Evolutionary conservation across 2,329 filamentous ascomycete genomes (phyloP), one percentile per base, ranked within the genome.

Genomic region (Epichloe festucae): DNA sequence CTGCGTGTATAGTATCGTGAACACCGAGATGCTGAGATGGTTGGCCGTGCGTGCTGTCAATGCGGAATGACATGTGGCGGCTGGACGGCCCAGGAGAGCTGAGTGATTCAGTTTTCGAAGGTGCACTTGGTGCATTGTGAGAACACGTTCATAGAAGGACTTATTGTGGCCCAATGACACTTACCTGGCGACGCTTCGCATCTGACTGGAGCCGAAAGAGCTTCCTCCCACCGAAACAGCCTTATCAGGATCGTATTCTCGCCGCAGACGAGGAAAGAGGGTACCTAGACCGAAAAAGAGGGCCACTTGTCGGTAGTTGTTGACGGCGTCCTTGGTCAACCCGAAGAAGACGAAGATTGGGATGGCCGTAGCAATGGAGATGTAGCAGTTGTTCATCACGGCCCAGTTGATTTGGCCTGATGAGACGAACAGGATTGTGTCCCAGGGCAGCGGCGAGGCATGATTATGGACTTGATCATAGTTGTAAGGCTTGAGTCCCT

Each of bases 311-410:
- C 75, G 68, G 60, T 80, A 80, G 49, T 65, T 66, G 52, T 75
- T 75, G 54, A 73, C 64, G 11, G 75, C 74, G 34, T 80, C 77
- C 27, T 68, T 69, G n/a, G 74, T 78, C 53, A 71, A 71, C 45
- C 78, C 78, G 51, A 81, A 81, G 62, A 78, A 78, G 34, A 71
- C 42, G 42, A 79, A 74, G 46, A 80, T 68, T 46, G 72, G 67
- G 1, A 75, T 58, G 4, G 69, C 65, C 2, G 74, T 71, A 2
- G 75, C 48, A 50, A 77, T 73, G 21, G 70, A 55, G 19, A 79
- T 68, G 64, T 75, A 81, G 50, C 66, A 67, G 53, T 70, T 67
- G 56, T 76, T 75, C 57, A 76, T 57, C 47, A 66, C 59, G 1
- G 60, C 49, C 48, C 71, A 73, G 12, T 61, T 58, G 14, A 76